Base-by-base conservation (phyloP, 2,329 filamentous ascomycete species). In the Acrocalymma vagum region DNA sequence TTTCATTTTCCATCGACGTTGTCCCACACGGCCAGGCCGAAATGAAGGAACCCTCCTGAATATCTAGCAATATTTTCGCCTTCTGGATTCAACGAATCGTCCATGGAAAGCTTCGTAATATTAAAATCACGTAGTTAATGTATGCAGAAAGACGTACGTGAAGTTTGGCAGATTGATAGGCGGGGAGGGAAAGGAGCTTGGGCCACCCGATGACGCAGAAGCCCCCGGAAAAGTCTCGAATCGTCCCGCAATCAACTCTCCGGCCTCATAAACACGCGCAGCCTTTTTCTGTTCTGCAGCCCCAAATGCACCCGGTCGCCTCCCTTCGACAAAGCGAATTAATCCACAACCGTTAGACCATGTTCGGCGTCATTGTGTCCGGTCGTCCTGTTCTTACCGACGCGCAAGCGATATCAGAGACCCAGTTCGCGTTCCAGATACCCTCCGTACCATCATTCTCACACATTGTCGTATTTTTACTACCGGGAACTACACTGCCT, bases 401-500 rank as follows among this genome's bases (percentile, higher is more conserved):
- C 48, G 77, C 82, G 22, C 69, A 72, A 57, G 77, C 75, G 20
- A 72, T 80, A 38, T 79, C 80, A 45, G 72, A 78, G 28, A 82
- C 81, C 3, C 83, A 86, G 67, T 84, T 83, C 67, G 80, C 82
- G 35, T 85, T 86, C 69, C 73, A 83, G 35, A 90, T 94, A 68
- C 84, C 87, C 11, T 68, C 80, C 6, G 60, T 67, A 17, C 80
- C 83, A 1, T 59, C 76, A 5, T 84, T 87, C 68, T 78, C 75
- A 38, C 91, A 97, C 67, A 81, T 97, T 39, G 87, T 91, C 60
- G 85, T 97, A 42, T 95, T 97, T 74, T 78, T 96, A 23, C 82
- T 96, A 1, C 95, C 94, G 0, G 87, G 86, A 28, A 78, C 87
- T 8, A 70, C 79, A 8, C 78, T 99, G 0, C 92, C 92, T 0